These are phyloP conservation scores for Tolypocladium ophioglossoides DNA, from an alignment of 2,329 filamentous ascomycete genomes.

Conservation along the genomic window DNA sequence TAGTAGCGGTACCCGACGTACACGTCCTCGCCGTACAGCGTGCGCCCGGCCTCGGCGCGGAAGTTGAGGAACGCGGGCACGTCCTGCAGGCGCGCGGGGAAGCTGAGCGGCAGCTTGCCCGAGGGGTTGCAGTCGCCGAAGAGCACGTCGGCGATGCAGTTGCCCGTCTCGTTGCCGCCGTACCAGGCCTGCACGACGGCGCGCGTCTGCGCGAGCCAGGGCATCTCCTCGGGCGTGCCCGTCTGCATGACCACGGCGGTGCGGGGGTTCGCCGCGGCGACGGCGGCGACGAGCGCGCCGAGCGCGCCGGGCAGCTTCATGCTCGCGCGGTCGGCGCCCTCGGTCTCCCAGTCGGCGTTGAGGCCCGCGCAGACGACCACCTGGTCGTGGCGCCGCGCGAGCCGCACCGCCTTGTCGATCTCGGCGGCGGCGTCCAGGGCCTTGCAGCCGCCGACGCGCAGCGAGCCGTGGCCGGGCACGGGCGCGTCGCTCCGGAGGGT, in stretches of 20 bases:
- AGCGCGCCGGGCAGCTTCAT: slow-evolving; percentile 66
- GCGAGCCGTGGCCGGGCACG: slow-evolving; percentile 46
- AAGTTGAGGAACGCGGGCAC: slow-evolving; percentile 72
- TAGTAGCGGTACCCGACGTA: slow-evolving; percentile 77
- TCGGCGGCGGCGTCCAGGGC: slow-evolving; percentile 46
- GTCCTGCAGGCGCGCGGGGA: slow-evolving; percentile 57
- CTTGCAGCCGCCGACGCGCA: slow-evolving; percentile 51
- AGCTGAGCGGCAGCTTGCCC: slow-evolving; percentile 64
- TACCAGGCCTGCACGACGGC: slow-evolving; percentile 73
- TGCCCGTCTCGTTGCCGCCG: slow-evolving; percentile 77
- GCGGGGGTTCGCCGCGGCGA: slow-evolving; percentile 56
- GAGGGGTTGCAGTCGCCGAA: slow-evolving; percentile 66
- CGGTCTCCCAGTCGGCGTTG: slow-evolving; percentile 73
- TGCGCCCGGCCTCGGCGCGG: slow-evolving; percentile 56
- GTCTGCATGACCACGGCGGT: slow-evolving; percentile 68
- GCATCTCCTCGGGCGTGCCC: slow-evolving; percentile 64
- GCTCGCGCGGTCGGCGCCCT: slow-evolving; percentile 67
- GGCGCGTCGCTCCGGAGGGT: slow-evolving; percentile 40
- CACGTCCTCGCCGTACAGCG: slow-evolving; percentile 69
- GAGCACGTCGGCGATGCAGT: slow-evolving; percentile 67
- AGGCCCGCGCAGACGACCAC: slow-evolving; percentile 70
- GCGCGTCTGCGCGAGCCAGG: slow-evolving; percentile 47
- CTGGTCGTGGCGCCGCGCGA: slow-evolving; percentile 62
- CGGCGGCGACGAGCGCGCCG: slow-evolving; percentile 57
- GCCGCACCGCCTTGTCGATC: slow-evolving; percentile 54